Conservation (phyloP, 805 yeast genomes). For the Saccharomycopsis olivae region DNA sequence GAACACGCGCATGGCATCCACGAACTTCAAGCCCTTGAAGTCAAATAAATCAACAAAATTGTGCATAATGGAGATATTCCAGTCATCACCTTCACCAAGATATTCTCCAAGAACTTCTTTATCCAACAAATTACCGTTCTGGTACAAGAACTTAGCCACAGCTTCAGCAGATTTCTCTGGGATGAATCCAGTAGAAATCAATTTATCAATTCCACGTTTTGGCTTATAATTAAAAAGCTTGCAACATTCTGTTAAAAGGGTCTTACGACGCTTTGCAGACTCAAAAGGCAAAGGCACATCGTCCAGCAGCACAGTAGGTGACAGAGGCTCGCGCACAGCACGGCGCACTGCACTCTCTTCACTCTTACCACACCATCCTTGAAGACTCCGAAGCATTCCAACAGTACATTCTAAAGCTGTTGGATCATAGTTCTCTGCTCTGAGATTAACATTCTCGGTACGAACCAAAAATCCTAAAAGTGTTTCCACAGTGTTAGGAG, state of each 20-base stretch:
- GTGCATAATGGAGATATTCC: conserved; percentile 78
- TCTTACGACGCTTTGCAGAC: conserved; percentile 70
- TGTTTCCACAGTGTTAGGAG: conserved; percentile 79
- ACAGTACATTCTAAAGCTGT: conserved; percentile 72
- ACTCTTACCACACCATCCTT: conserved; percentile 73
- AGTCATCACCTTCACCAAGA: conserved; percentile 79
- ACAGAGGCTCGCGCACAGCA: conserved; percentile 6
- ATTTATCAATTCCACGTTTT: conserved; percentile 58
- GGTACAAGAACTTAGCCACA: conserved; percentile 65
- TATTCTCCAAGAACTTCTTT: conserved; percentile 82
- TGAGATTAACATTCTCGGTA: conserved; percentile 23
- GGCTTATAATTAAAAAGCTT: conserved; percentile 78
- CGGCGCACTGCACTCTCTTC: conserved; percentile 20
- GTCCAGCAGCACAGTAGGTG: conserved; percentile 32
- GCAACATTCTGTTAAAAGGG: conserved; percentile 67
- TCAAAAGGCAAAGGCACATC: conserved; percentile 85
- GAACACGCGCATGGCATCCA: conserved; percentile 76
- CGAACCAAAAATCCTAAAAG: conserved; percentile 68
- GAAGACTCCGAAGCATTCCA: conserved; percentile 67
- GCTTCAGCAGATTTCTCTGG: conserved; percentile 47
- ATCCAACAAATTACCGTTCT: conserved; percentile 65
- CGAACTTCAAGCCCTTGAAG: conserved; percentile 56
- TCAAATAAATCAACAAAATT: conserved; percentile 85
- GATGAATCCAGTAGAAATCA: conserved; percentile 57
- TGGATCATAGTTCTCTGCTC: conserved; percentile 20